Base-by-base conservation (phyloP, 192 early-diverging fungal genomes). In the Mortierella antarctica region DNA sequence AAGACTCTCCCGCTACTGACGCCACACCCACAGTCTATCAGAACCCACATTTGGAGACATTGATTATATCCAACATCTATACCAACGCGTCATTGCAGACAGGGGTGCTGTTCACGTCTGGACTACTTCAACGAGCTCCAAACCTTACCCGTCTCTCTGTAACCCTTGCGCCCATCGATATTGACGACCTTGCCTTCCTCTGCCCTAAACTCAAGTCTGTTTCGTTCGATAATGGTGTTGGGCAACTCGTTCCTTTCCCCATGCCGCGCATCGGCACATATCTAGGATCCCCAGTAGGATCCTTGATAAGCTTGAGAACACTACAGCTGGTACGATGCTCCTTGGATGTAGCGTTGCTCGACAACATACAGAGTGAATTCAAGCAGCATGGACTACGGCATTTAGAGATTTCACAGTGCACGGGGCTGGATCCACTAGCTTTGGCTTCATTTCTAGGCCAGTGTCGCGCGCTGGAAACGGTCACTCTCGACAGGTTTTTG, bases 401-500 rank as follows among this genome's bases (percentile, higher is more conserved):
- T 49, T 44, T 73, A 2, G 47, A 57, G n/a, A 45, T 73, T n/a
- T 51, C 31, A 7, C 10, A 50, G 14, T 73, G 71, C 18, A 7
- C 2, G 0, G 40, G n/a, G 0, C 7, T 65, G 3, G 57, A 53
- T 6, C 51, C 56, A 12, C 31, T 64, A 31, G 71, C 46, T 5
- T 17, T 57, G 42, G 71, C 62, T 6, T 14, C 48, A 31, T 73
- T 73, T 47, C 18, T 73, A n/a, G 62, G 45, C 4, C 56, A 57
- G 62, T 73, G 71, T 41, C 46, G 56, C 47, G 40, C 52, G 48
- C 52, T 73, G 10, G 62, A 73, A 23, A 57, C 20, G 9, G 31
- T 65, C 7, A 65, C 23, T 31, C 47, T 73, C n/a, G 71, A 65
- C 20, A 17, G 52, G 5, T 23, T 39, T 14, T 40, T 48, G 42